Percentiles rank a stretch among this genome's conserved stretches.
phyloP scores from a whole-genome alignment of 148 eudicot genomes.

The Amaranthus palmeri region DNA sequence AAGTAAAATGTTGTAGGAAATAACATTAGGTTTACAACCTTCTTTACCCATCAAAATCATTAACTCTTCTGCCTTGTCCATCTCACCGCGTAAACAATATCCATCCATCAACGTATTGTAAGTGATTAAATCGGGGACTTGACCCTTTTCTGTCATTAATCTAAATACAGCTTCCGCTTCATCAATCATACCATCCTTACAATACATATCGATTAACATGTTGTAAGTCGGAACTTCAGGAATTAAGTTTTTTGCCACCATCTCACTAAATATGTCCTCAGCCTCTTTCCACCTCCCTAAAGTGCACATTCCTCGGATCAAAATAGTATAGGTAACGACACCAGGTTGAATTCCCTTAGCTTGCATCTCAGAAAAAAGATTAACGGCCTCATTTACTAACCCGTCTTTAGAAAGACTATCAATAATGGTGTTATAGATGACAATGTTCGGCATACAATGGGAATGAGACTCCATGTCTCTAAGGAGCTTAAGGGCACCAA shows the following conservation, averaged over 20 bases:
- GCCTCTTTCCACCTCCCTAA: constrained; percentile 11
- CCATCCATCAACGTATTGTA: constrained; percentile 11
- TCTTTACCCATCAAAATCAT: not conserved
- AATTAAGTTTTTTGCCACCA: constrained; percentile 1
- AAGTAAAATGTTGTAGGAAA: not conserved
- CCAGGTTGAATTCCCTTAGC: not conserved
- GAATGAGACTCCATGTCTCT: no score
- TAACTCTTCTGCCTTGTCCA: constrained; percentile 6
- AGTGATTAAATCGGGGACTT: not conserved
- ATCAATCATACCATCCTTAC: not conserved
- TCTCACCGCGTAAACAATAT: constrained; percentile 8
- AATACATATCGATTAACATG: constrained; percentile 9
- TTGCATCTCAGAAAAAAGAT: constrained; percentile 14
- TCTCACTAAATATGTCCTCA: not conserved
- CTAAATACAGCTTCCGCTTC: not conserved
- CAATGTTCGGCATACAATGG: no score
- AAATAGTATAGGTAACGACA: not conserved
- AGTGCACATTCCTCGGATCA: constrained; percentile 9
- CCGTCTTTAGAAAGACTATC: constrained; percentile 16
- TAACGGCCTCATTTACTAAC: not conserved
- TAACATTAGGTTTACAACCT: constrained; percentile 8
- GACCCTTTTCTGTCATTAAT: no score
- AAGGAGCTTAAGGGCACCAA: constrained; percentile 1
- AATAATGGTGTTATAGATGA: constrained; percentile 6
- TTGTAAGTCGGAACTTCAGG: not conserved